Evolutionary conservation across 164 flowering plant genomes (phyloP), one percentile per base, ranked within the genome.

Genomic region (Vitis vinifera): DNA sequence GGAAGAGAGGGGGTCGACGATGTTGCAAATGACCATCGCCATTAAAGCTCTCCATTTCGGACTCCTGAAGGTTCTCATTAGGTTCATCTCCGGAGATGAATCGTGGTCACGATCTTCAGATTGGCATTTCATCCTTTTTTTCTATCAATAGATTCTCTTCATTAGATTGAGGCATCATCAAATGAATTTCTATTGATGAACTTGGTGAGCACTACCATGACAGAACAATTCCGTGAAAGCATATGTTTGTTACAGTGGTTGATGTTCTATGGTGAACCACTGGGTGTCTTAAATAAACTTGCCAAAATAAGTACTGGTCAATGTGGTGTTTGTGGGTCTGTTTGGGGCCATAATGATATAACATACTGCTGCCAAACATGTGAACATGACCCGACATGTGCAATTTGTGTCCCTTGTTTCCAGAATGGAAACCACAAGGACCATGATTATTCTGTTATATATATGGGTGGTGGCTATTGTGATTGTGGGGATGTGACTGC

Each of bases 401-500:
- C 97, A 52, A 96, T 96, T 55, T 96, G 97, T 67, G 97, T 90
- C 64, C 87, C 98, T 19, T 96, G 99, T 86, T 96, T 96, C 68
- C 89, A 89, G 79, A 91, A 89, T 85, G 99, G 99, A 61, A 78
- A 91, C 72, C 99, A 96, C 80, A 78, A 85, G 78, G 88, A 76
- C 48, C 99, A 96, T 77, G 98, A 96, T 77, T 93, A 89, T 80
- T 91, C 89, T 10, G 77, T 89, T 10, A 93, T 89, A 27, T 88
- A 91, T 51, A 92, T 98, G 0, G 89, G 92, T 15, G 93, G 98
- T 65, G 99, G 99, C 59, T 96, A 98, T 66, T 96, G 99, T 80
- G 99, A 96, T 74, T 96, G 99, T 78, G 99, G 99, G 50, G 99
- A 96, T 82, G 88, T 74, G 56, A 93, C 94, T 49, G 99, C 99